Evolutionary conservation across 768 basidiomycete genomes (phyloP).

Genomic region (Sutorius australiensis): DNA sequence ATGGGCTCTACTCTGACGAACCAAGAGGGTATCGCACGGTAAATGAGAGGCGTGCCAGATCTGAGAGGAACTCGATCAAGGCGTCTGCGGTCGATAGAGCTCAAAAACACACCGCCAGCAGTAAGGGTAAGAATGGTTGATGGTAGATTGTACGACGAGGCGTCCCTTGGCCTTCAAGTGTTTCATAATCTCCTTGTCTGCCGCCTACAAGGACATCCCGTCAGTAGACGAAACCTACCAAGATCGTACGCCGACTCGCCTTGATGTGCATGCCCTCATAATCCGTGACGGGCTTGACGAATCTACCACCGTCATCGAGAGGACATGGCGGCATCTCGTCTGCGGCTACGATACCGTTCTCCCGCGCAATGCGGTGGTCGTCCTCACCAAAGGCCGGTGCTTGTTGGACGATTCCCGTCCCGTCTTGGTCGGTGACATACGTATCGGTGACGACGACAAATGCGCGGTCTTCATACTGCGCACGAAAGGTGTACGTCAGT

Average conservation of each 20-base stretch:
- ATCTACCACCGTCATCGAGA: conserved; percentile 83
- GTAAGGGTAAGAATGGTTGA: conserved; percentile 92
- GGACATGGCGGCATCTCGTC: conserved; percentile 98
- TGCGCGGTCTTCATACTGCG: conserved; percentile 83
- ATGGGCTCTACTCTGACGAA: conserved; percentile 87
- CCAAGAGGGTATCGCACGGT: conserved; percentile 95
- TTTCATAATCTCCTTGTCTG: conserved; percentile 94
- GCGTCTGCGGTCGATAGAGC: background rate
- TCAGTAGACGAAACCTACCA: background rate
- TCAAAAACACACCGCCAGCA: conserved; percentile 77
- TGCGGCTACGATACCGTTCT: conserved; percentile 72
- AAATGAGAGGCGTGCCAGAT: conserved; percentile 92
- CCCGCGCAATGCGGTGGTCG: conserved; percentile 90
- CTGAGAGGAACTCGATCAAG: conserved; percentile 36
- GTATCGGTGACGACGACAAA: conserved; percentile 87
- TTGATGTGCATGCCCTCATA: conserved; percentile 89
- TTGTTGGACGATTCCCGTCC: conserved; percentile 98
- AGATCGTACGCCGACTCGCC: conserved; percentile 38
- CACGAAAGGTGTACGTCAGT: background rate
- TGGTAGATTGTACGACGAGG: conserved; percentile 80
- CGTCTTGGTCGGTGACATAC: conserved; percentile 90
- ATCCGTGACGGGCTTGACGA: conserved; percentile 86
- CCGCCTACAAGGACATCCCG: conserved; percentile 49
- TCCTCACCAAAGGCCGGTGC: conserved; percentile 98
- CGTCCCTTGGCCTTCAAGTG: conserved; percentile 81